Conservation (phyloP, 1,284 basidiomycete species). For the Leccinum fuscescens region DNA sequence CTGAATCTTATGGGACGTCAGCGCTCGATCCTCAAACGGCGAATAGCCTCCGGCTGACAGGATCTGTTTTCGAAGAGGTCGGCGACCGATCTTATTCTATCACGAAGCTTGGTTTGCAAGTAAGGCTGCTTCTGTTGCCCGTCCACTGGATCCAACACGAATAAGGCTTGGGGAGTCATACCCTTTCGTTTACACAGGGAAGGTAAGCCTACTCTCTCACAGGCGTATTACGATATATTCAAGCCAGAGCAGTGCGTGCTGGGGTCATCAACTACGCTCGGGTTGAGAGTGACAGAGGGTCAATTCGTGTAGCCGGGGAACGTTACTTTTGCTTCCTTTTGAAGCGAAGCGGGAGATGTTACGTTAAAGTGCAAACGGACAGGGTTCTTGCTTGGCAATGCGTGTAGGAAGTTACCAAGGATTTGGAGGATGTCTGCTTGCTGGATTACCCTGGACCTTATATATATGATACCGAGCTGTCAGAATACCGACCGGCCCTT, state of each 20-base stretch:
- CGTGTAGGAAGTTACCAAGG: constrained; percentile 7
- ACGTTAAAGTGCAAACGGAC: constrained; percentile 19
- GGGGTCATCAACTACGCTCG: constrained; percentile 18
- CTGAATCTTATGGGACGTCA: constrained; percentile 10
- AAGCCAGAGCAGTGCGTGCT: constrained; percentile 17
- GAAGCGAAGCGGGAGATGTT: constrained; percentile 7
- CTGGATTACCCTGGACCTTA: constrained; percentile 7
- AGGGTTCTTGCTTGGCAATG: constrained; percentile 15
- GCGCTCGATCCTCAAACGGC: constrained; percentile 3
- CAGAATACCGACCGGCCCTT: no score
- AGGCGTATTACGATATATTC: constrained; percentile 18
- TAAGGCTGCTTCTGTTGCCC: constrained; percentile 15
- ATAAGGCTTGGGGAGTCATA: constrained; percentile 5
- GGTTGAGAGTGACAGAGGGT: constrained; percentile 7
- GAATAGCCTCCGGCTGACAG: constrained; percentile 7
- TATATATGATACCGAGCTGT: no score
- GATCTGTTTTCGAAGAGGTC: constrained; percentile 18
- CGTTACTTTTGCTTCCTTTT: constrained; percentile 15
- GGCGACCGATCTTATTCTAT: constrained; percentile 18
- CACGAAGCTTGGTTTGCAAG: constrained; percentile 17
- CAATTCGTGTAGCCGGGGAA: constrained; percentile 9
- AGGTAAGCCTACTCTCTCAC: constrained; percentile 11
- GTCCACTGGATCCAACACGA: constrained; percentile 6
- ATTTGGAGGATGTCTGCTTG: constrained; percentile 11
- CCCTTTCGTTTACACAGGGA: constrained; percentile 15